phyloP scores from a whole-genome alignment of 306 rosid genomes.

The Cajanus cajan region DNA sequence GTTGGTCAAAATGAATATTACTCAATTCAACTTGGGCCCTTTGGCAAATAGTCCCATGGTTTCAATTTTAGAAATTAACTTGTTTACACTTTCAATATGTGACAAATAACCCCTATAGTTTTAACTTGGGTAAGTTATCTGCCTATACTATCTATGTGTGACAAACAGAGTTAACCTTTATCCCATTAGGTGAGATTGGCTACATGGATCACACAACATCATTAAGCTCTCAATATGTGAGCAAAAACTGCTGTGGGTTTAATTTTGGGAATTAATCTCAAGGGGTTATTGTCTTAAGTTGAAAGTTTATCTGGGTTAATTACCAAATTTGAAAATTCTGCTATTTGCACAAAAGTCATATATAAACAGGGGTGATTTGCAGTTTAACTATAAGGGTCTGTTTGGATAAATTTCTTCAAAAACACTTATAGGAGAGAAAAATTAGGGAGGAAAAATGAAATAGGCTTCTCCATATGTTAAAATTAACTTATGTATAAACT shows the following conservation, averaged over 20 bases:
- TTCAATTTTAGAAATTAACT: not conserved
- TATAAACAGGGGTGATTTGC: not conserved
- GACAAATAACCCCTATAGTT: not conserved
- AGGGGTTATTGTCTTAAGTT: not conserved
- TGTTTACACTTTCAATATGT: not conserved
- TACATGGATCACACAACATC: not conserved
- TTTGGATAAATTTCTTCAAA: no score
- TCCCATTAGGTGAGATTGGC: not conserved
- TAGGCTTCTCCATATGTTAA: no score
- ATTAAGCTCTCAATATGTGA: not conserved
- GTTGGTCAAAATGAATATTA: constrained; percentile 15
- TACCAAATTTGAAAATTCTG: not conserved
- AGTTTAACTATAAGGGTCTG: not conserved
- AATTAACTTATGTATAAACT: no score
- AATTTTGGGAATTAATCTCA: not conserved
- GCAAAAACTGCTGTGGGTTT: not conserved
- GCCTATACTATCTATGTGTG: not conserved
- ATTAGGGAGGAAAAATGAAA: no score
- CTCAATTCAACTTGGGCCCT: not conserved
- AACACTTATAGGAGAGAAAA: no score
- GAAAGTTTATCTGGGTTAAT: not conserved
- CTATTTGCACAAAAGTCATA: not conserved
- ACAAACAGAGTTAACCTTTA: not conserved
- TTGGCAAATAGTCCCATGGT: not conserved
- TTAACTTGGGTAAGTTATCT: not conserved